Evolutionary conservation across 192 early-diverging fungal genomes (phyloP).

Genomic region (Gryganskiella cystojenkinii): DNA sequence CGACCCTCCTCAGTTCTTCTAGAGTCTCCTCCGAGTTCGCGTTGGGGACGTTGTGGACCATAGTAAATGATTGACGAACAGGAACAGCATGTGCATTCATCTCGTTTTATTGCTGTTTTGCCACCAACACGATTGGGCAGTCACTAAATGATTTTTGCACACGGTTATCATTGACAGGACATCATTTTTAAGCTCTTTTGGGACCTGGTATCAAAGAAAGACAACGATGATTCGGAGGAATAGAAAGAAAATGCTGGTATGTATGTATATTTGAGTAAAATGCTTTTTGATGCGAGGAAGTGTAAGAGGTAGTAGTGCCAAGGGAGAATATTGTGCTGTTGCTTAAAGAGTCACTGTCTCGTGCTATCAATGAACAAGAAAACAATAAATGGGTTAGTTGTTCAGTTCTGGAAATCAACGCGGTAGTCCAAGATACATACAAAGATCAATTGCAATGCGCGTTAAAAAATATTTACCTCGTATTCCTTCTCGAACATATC

Average conservation of each 20-base stretch:
- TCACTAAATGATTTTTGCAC: too few relatives aligned
- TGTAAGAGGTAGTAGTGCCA: too few relatives aligned
- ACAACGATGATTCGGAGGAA: too few relatives aligned
- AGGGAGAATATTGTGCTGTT: neutral
- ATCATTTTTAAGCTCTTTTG: too few relatives aligned
- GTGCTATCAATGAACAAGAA: constrained; percentile 8
- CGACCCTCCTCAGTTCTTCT: constrained; percentile 55
- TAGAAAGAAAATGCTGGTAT: too few relatives aligned
- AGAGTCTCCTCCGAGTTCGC: constrained; percentile 28
- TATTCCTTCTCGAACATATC: constrained; percentile 61
- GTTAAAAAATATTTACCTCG: constrained; percentile 39
- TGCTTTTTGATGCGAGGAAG: too few relatives aligned
- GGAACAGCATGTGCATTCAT: neutral
- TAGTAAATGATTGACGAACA: neutral
- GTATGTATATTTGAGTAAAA: too few relatives aligned
- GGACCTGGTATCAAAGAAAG: too few relatives aligned
- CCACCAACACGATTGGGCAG: too few relatives aligned
- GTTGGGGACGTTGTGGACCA: constrained; percentile 25
- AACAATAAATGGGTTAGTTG: neutral
- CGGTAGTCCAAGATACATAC: neutral
- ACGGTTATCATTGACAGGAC: too few relatives aligned
- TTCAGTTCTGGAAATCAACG: neutral
- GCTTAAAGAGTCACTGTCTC: constrained; percentile 44
- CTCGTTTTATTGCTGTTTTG: too few relatives aligned
- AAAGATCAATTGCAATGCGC: neutral